These are phyloP conservation scores for Suillus ampliporus DNA, from an alignment of 768 basidiomycete genomes.

Conservation along the genomic window DNA sequence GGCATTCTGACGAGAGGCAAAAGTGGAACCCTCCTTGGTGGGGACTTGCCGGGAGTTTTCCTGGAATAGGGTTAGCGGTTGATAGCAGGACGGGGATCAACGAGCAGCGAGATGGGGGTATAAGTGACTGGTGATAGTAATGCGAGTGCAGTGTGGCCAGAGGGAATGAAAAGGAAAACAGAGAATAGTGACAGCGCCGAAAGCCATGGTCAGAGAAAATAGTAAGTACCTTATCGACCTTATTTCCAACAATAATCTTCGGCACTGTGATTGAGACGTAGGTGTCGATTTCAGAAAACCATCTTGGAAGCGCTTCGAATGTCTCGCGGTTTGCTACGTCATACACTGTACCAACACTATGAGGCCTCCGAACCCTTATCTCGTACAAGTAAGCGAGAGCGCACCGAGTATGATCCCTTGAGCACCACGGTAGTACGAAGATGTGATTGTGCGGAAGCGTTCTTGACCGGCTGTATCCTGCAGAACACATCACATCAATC, in stretches of 20 bases:
- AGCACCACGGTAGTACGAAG: conserved; percentile 91
- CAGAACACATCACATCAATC: conserved; percentile 4
- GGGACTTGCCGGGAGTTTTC: conserved; percentile 91
- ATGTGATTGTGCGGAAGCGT: conserved; percentile 93
- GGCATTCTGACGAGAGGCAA: conserved; percentile 81
- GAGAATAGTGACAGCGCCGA: background rate
- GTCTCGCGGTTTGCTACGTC: conserved; percentile 93
- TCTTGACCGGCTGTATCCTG: conserved; percentile 98
- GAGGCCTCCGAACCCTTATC: background rate
- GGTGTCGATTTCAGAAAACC: conserved; percentile 93
- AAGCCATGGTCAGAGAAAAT: background rate
- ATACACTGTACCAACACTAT: conserved; percentile 65
- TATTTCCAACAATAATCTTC: conserved; percentile 95
- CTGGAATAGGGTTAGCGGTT: conserved; percentile 41
- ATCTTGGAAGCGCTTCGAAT: conserved; percentile 92
- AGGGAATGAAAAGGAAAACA: background rate
- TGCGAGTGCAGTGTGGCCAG: background rate
- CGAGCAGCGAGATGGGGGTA: background rate
- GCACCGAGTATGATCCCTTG: conserved; percentile 81
- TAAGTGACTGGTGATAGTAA: background rate
- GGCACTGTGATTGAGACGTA: conserved; percentile 87
- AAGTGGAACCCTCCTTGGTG: conserved; percentile 74
- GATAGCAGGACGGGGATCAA: background rate
- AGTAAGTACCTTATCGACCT: conserved; percentile 80
- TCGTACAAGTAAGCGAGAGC: conserved; percentile 12